Conservation (phyloP, 176 grass and related monocot genomes). For the Aegilops tauschii region DNA sequence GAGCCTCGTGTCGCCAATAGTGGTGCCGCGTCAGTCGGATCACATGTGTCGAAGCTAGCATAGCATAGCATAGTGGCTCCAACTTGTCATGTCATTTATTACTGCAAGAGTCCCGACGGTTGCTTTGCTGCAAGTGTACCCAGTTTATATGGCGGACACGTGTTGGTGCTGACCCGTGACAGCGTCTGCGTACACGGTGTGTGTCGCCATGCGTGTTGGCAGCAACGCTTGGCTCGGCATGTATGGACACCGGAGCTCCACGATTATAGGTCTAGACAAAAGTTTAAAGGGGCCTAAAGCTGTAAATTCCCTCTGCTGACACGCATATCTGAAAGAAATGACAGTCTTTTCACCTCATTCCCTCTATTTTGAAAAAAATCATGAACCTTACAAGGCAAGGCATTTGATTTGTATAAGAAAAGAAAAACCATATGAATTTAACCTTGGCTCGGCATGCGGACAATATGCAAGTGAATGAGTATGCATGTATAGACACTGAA, state of each 20-base stretch:
- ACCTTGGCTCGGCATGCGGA: too few species aligned
- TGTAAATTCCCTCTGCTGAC: too few species aligned
- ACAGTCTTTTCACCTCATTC: too few species aligned
- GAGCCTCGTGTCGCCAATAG: background rate
- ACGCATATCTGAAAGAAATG: too few species aligned
- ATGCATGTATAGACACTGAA: too few species aligned
- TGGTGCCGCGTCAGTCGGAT: constrained; percentile 20
- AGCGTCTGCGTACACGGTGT: background rate
- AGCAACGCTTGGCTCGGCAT: background rate
- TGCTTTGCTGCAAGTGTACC: background rate
- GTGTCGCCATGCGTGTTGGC: background rate
- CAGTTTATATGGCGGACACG: background rate
- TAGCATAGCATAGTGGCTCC: background rate
- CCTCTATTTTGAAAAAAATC: too few species aligned
- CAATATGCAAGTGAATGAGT: too few species aligned
- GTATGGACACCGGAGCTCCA: background rate
- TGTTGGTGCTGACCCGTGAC: background rate
- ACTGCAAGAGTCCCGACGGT: background rate
- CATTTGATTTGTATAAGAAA: too few species aligned
- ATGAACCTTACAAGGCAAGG: too few species aligned
- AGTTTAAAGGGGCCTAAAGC: too few species aligned
- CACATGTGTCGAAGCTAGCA: constrained; percentile 12
- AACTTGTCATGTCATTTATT: constrained; percentile 21
- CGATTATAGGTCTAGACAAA: too few species aligned
- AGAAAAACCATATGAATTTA: too few species aligned